Evolutionary conservation across 345 rosid genomes (phyloP).

Genomic region (Pelargonium nanum): DNA sequence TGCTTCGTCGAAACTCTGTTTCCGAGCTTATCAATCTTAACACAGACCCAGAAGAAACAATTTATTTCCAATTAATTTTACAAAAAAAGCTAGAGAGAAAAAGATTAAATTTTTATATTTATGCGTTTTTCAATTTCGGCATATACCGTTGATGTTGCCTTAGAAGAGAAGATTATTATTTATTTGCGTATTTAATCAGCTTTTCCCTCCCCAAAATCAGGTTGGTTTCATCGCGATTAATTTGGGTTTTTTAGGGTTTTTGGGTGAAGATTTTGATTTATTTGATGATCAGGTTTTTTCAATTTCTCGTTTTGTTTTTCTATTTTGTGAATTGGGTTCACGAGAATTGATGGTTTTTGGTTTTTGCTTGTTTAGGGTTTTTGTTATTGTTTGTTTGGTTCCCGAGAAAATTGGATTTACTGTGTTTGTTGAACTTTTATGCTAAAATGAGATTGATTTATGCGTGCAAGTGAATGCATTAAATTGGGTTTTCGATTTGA

Average conservation of each 20-base stretch:
- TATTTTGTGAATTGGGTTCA: not conserved
- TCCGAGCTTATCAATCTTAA: not conserved
- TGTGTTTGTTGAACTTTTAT: not conserved
- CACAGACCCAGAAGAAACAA: not conserved
- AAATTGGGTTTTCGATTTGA: not conserved
- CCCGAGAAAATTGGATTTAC: not conserved
- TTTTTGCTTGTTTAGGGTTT: not conserved
- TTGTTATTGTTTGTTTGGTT: not conserved
- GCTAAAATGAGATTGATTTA: not conserved
- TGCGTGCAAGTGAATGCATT: not conserved
- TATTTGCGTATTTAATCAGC: not conserved
- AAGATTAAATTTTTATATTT: too few species aligned
- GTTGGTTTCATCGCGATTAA: not conserved
- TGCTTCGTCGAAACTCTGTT: not conserved
- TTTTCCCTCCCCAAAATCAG: not conserved
- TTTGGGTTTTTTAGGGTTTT: not conserved
- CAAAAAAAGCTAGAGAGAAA: not conserved
- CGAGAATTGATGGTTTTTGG: not conserved
- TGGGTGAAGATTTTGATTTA: not conserved
- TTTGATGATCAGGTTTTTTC: not conserved
- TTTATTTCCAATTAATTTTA: too few species aligned
- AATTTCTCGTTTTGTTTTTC: not conserved
- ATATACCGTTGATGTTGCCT: not conserved
- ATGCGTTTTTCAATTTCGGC: not conserved
- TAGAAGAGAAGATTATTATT: not conserved